phyloP scores from a whole-genome alignment of 108 stramenopile species.

The Nitzschia palea region DNA sequence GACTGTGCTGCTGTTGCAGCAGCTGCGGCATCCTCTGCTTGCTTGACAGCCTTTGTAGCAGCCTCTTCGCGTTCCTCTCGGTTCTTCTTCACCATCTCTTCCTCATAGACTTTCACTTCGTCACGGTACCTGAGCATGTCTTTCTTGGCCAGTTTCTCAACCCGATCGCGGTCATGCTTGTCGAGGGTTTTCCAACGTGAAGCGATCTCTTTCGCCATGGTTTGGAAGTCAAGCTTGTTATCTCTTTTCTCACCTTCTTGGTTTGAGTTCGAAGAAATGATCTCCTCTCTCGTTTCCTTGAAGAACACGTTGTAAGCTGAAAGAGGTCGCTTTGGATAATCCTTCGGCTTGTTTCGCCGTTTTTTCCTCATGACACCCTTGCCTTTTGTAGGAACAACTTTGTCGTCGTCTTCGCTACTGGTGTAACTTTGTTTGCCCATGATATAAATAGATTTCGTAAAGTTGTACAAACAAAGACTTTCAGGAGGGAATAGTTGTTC shows the following conservation, averaged over 20 bases:
- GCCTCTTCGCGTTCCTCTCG: slow-evolving; percentile 12
- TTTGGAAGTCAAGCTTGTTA: slow-evolving; percentile 31
- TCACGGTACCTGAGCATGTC: slow-evolving; percentile 19
- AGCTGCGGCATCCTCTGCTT: not conserved
- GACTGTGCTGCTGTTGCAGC: not conserved
- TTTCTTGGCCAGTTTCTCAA: slow-evolving; percentile 17
- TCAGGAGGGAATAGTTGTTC: too few relatives aligned
- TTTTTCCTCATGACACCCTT: not conserved
- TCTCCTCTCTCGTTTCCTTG: slow-evolving; percentile 20
- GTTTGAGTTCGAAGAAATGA: not conserved
- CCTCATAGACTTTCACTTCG: slow-evolving; percentile 22
- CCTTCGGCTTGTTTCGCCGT: slow-evolving; percentile 17
- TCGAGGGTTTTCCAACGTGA: slow-evolving; percentile 10
- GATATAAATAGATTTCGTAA: not conserved
- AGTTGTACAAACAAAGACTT: too few relatives aligned
- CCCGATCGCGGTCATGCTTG: not conserved
- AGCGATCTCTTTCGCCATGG: slow-evolving; percentile 25
- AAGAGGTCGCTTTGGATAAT: slow-evolving; percentile 26
- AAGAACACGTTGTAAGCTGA: slow-evolving; percentile 31
- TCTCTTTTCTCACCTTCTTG: slow-evolving; percentile 20
- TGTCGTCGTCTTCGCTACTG: slow-evolving; percentile 5
- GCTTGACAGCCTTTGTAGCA: slow-evolving; percentile 4
- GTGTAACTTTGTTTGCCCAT: not conserved
- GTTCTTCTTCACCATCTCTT: slow-evolving; percentile 20
- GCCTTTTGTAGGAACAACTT: not conserved